These are phyloP conservation scores for Globisporangium spinosum DNA, from an alignment of 352 stramenopile genomes.

Conservation along the genomic window DNA sequence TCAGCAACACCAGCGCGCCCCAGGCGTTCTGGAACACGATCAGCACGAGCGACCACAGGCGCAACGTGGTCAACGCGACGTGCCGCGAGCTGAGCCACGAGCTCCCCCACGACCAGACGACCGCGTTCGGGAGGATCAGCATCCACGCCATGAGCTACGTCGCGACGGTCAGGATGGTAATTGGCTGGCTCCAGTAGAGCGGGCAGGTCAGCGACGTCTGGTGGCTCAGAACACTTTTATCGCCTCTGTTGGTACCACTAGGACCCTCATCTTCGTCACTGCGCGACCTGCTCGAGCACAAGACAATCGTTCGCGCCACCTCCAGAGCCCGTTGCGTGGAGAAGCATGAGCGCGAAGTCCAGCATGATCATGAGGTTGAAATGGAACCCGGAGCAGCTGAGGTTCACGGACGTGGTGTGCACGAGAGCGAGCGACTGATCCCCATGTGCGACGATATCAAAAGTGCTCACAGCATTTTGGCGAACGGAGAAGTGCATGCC, in stretches of 20 bases:
- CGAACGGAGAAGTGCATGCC: constrained; percentile 28
- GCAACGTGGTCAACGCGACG: constrained; percentile 32
- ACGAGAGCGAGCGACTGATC: not conserved
- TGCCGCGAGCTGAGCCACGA: constrained; percentile 29
- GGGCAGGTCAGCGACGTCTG: constrained; percentile 30
- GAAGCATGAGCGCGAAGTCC: constrained; percentile 29
- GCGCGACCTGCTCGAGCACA: not conserved
- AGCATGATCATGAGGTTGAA: constrained; percentile 12
- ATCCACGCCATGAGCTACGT: constrained; percentile 45
- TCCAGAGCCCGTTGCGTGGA: constrained; percentile 17
- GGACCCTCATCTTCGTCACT: constrained; percentile 1
- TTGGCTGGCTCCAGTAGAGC: constrained; percentile 35
- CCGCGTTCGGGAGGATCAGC: constrained; percentile 40
- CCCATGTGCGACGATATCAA: not conserved
- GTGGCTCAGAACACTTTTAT: constrained; percentile 7
- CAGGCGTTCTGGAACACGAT: constrained; percentile 26
- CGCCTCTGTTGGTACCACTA: constrained; percentile 5
- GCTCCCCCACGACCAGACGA: constrained; percentile 34
- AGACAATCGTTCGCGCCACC: constrained; percentile 17
- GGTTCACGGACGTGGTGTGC: constrained; percentile 3
- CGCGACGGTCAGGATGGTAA: constrained; percentile 24
- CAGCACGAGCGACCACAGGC: constrained; percentile 32
- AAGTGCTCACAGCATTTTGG: constrained; percentile 14
- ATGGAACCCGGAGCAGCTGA: constrained; percentile 10
- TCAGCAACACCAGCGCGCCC: constrained; percentile 26